Conservation (phyloP, 1,284 basidiomycete genomes). For the Rugiboletus extremiorientalis region DNA sequence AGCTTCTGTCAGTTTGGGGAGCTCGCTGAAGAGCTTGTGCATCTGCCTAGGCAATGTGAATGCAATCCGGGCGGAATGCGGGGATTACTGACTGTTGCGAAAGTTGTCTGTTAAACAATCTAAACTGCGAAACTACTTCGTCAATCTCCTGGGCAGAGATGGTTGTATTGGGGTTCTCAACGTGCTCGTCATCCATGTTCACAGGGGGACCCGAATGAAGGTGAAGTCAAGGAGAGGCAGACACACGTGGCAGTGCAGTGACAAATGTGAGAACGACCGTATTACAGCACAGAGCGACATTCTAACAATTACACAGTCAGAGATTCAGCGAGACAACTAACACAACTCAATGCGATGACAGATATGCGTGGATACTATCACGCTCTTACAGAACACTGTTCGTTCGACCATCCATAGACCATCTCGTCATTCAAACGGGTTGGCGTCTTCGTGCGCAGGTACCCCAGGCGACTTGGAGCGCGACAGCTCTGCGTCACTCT, state of each 20-base stretch:
- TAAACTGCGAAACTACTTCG: constrained; percentile 33
- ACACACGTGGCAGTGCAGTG: constrained; percentile 1
- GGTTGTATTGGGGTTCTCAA: constrained; percentile 3
- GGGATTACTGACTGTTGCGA: constrained; percentile 25
- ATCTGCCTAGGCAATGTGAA: constrained; percentile 32
- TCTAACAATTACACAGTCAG: constrained; percentile 29
- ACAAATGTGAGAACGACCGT: constrained; percentile 20
- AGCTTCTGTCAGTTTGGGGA: constrained; percentile 46
- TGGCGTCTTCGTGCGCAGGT: constrained; percentile 49
- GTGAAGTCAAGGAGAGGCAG: neutral
- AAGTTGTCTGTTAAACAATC: constrained; percentile 26
- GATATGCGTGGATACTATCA: constrained; percentile 22
- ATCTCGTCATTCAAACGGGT: constrained; percentile 49
- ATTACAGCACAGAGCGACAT: constrained; percentile 21
- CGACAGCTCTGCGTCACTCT: constrained; percentile 24
- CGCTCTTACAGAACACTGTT: constrained; percentile 26
- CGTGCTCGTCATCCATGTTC: constrained; percentile 27
- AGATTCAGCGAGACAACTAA: constrained; percentile 34
- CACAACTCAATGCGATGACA: constrained; percentile 25
- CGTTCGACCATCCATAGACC: neutral
- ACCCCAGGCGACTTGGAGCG: constrained; percentile 31
- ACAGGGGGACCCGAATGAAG: neutral
- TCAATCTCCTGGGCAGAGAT: constrained; percentile 34
- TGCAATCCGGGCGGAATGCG: neutral
- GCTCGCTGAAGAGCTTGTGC: constrained; percentile 34